Evolutionary conservation across 192 early-diverging fungal species (phyloP).

Genomic region (Linnemannia elongata): DNA sequence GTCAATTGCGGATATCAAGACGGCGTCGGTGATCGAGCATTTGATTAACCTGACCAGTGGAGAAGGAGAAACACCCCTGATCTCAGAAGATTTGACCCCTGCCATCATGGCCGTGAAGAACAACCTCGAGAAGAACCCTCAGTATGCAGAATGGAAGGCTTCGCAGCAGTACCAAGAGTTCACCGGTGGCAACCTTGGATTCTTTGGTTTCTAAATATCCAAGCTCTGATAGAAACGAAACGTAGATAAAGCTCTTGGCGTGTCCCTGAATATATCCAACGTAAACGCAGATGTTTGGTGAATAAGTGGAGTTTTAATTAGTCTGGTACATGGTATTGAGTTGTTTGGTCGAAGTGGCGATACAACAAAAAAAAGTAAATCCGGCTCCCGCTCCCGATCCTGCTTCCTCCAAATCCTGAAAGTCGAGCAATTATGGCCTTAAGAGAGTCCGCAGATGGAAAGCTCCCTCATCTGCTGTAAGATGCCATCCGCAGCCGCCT

Average conservation of each 20-base stretch:
- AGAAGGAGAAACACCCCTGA: slow-evolving; percentile 8
- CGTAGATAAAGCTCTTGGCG: background rate
- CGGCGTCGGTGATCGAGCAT: slow-evolving; percentile 35
- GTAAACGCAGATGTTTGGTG: background rate
- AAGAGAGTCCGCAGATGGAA: slow-evolving; percentile 86
- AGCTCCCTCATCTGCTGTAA: slow-evolving; percentile 92
- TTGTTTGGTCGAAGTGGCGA: background rate
- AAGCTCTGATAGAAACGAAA: background rate
- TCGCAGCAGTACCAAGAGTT: slow-evolving; percentile 33
- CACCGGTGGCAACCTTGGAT: slow-evolving; percentile 21
- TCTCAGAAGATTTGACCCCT: slow-evolving; percentile 39
- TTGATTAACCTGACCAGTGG: slow-evolving; percentile 2
- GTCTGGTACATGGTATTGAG: slow-evolving; percentile 4
- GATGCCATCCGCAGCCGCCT: slow-evolving; percentile 84
- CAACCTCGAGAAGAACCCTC: slow-evolving; percentile 37
- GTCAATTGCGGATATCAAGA: slow-evolving; percentile 48
- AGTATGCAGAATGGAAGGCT: slow-evolving; percentile 30
- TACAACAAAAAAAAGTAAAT: background rate
- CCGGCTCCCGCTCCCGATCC: background rate
- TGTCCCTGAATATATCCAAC: background rate
- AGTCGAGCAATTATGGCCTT: slow-evolving; percentile 13
- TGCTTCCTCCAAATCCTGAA: background rate
- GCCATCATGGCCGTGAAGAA: slow-evolving; percentile 50
- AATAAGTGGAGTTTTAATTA: background rate
- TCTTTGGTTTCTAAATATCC: slow-evolving; percentile 32